phyloP scores from a whole-genome alignment of 768 basidiomycete genomes.

The Tulasnella sp. region DNA sequence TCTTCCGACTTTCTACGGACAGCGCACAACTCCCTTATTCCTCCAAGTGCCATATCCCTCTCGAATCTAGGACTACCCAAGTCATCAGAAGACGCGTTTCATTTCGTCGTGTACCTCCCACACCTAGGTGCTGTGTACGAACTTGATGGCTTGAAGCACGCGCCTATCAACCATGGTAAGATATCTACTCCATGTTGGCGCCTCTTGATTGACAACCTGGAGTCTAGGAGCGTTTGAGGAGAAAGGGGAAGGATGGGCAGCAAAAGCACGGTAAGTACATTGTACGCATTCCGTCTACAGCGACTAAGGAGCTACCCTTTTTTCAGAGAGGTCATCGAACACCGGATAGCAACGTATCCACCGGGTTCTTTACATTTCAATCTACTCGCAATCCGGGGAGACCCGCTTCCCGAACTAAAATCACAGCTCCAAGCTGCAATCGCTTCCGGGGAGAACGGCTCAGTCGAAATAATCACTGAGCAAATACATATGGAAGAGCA shows the following conservation, averaged over 20 bases:
- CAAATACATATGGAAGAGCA: constrained; percentile 53
- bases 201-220: not conserved
- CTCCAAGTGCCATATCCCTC: constrained; percentile 75
- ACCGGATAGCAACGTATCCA: constrained; percentile 83
- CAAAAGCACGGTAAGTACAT: constrained; percentile 53
- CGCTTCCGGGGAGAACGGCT: constrained; percentile 29
- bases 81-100: constrained; percentile 75
- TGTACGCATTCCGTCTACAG: no score
- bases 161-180: constrained; percentile 72
- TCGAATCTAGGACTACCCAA: constrained; percentile 59
- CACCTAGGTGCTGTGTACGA: constrained; percentile 77
- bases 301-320: no score
- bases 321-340: constrained; percentile 48
- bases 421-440: constrained; percentile 40
- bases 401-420: constrained; percentile 60
- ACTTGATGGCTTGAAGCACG: constrained; percentile 75
- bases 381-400: constrained; percentile 73
- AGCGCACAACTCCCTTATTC: constrained; percentile 87
- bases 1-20: constrained; percentile 69
- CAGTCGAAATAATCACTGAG: constrained; percentile 35
- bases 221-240: constrained; percentile 34
- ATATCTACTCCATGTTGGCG: not conserved
- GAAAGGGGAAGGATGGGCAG: constrained; percentile 69
- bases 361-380: constrained; percentile 86
- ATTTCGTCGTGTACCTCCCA: constrained; percentile 91